These are phyloP conservation scores for Amniculicola lignicola DNA, from an alignment of 495 filamentous ascomycete species.

Conservation along the genomic window DNA sequence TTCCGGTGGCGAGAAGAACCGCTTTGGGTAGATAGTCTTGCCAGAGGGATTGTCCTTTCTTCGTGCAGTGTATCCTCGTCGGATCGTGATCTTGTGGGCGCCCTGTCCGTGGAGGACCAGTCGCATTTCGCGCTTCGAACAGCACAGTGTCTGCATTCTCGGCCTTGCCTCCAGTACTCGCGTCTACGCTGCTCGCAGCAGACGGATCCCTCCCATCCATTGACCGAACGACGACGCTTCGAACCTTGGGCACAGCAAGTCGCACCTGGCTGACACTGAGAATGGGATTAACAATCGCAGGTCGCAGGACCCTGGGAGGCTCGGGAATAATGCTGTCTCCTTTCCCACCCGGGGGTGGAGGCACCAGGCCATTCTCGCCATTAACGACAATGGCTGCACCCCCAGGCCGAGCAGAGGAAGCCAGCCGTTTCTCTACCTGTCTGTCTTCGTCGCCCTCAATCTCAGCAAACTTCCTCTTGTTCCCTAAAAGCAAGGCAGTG, in stretches of 20 bases:
- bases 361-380: conserved; percentile 69
- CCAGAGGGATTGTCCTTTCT: conserved; percentile 83
- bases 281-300: conserved; percentile 77
- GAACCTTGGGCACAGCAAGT: conserved; percentile 82
- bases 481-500: conserved; percentile 78
- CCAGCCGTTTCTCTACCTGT: conserved; percentile 60
- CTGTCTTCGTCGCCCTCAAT: conserved; percentile 67
- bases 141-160: conserved; percentile 61
- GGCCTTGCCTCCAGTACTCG: conserved; percentile 47
- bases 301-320: conserved; percentile 77
- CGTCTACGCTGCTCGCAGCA: conserved; percentile 24
- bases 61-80: conserved; percentile 73
- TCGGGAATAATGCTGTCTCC: conserved; percentile 19
- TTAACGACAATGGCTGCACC: conserved; percentile 72
- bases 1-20: conserved; percentile 83
- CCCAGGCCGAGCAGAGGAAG: conserved; percentile 56
- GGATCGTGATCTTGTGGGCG: conserved; percentile 68
- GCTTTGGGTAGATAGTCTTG: conserved; percentile 85
- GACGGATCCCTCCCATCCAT: conserved; percentile 50
- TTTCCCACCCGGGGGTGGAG: conserved; percentile 23
- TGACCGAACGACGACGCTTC: conserved; percentile 70
- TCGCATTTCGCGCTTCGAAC: conserved; percentile 72
- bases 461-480: conserved; percentile 77
- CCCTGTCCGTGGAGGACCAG: conserved; percentile 54
- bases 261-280: conserved; percentile 80